phyloP scores from a whole-genome alignment of 768 basidiomycete genomes.

The Boletus pseudo-olivaceus region DNA sequence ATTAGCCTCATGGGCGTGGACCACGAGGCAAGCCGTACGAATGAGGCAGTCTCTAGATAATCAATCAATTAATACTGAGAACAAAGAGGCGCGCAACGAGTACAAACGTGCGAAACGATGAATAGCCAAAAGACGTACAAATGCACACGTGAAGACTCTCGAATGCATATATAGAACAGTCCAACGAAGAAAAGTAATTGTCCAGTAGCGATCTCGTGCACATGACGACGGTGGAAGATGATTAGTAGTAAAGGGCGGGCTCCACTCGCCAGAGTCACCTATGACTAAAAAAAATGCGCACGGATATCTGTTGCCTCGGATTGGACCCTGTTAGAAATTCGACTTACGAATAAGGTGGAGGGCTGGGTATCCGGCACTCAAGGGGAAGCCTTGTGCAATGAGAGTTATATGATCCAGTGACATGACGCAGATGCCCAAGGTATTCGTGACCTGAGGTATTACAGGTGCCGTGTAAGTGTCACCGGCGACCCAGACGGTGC shows the following conservation, averaged over 20 bases:
- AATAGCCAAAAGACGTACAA: constrained; percentile 7
- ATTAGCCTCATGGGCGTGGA: not conserved
- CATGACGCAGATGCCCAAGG: constrained; percentile 24
- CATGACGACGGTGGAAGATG: constrained; percentile 6
- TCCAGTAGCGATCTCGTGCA: too few relatives aligned
- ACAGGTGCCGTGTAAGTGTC: constrained; percentile 44
- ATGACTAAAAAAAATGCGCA: constrained; percentile 40
- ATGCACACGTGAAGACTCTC: not conserved
- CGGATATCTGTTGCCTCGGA: too few relatives aligned
- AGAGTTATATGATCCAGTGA: constrained; percentile 30
- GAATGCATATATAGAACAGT: not conserved
- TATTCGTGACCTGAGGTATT: constrained; percentile 49
- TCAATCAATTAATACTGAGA: not conserved
- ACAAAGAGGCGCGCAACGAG: not conserved
- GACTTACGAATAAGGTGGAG: constrained; percentile 35
- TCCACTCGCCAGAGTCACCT: constrained; percentile 52
- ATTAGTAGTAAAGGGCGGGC: constrained; percentile 46
- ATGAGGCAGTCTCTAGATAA: not conserved
- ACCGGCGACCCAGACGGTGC: constrained; percentile 42
- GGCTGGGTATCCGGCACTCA: constrained; percentile 34
- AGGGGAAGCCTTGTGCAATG: constrained; percentile 37
- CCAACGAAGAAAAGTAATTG: not conserved
- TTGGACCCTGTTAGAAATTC: not conserved
- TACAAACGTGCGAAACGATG: constrained; percentile 7
- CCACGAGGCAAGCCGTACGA: not conserved